Evolutionary conservation across 257 asterid species (phyloP), one percentile per base, ranked within the genome.

Genomic region (Plantago elongata): DNA sequence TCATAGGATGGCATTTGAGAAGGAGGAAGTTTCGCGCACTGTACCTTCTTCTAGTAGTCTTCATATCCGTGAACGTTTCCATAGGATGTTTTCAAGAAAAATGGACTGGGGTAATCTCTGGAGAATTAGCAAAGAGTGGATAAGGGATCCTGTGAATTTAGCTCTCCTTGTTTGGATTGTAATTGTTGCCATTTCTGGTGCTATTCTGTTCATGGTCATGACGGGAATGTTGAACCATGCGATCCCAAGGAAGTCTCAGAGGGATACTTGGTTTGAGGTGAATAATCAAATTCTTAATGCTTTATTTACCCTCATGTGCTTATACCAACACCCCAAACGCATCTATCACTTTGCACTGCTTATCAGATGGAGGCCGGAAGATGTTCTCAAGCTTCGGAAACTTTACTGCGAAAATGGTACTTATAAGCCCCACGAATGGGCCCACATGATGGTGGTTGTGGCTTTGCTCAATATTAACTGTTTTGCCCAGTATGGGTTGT

Each of bases 261-360:
- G 97, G 71, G 83, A 87, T 65, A 72, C 80, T 68, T 89, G 97
- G 97, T 89, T 86, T 51, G 97, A 87, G 70, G 94, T 89, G 60
- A 87, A 89, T 73, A 89, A 89, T 72, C 97, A 89, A 74, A 87
- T 89, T 55, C 92, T 89, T 54, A 89, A 89, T 44, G 97, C 97
- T 42, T 61, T 87, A 0, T 89, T 89, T 74, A 89, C 97, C 15
- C 87, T 89, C 56, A 84, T 89, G 97, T 89, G 97, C 69, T 72
- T 89, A 11, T 89, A 89, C 65, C 86, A 80, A 54, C 97, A 89
- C 82, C 95, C 97, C 0, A 77, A 79, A 61, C 80, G 97, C 10
- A 75, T 79, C 72, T 84, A 86, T 63, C 95, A 89, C 81, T 70
- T 87, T 16, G 65, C 78, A 11, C 77, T 86, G 49, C 82, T 89